Base-by-base conservation (phyloP, 345 rosid species). In the Clarkia xantiana region DNA sequence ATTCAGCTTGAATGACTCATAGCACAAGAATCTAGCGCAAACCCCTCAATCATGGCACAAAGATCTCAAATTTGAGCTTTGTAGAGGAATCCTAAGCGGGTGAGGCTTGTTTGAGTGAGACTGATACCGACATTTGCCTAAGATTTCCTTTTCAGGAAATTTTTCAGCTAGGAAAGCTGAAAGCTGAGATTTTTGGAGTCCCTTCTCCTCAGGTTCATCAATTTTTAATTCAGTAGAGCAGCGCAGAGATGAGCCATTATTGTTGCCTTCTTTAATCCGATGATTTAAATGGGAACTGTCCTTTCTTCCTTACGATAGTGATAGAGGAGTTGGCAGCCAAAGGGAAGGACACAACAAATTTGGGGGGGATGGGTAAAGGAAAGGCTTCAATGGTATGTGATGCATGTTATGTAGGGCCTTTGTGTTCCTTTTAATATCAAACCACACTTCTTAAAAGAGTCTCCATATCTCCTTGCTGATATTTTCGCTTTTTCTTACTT, bases 341-440 rank as follows among this genome's bases (percentile, higher is more conserved):
- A 52, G n/a, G n/a, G n/a, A 9, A 25, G 11, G 15, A 41, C 10
- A 18, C 0, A 54, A 10, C 49, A 40, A 22, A n/a, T n/a, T n/a
- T 15, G 17, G 56, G 54, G 48, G 62, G 59, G 40, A 36, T 58
- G 48, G 1, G 51, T 49, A 41, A 53, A 40, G 18, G 38, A 29
- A 34, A 19, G 53, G 13, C 38, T 22, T 45, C 39, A 49, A 49
- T 3, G 53, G 4, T 17, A 25, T 3, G 53, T 23, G 19, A 19
- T 16, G 48, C 53, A 49, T 49, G 53, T 49, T 49, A 49, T 49
- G 53, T 49, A 49, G 53, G 53, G 12, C 53, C 53, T 34, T 14
- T 20, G 2, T 49, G 53, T 23, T 9, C 41, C 53, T 49, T 34
- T 9, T 17, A 18, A 18, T 14, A 46, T 46, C 38, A 47, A 23